phyloP scores from a whole-genome alignment of 495 filamentous ascomycete species.

The Hypoxylon rickii region DNA sequence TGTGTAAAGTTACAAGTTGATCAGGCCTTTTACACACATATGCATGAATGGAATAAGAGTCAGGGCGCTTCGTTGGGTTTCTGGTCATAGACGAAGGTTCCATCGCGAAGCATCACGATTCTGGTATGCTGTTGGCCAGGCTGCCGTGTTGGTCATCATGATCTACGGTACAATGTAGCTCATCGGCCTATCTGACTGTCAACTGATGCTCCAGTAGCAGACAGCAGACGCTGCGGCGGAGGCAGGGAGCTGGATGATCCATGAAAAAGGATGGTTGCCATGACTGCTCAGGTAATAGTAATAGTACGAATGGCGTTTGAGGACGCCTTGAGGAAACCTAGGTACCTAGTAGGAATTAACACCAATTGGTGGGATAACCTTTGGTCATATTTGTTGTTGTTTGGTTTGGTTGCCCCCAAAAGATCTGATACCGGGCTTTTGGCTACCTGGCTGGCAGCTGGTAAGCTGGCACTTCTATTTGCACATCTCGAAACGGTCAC shows the following conservation, averaged over 20 bases:
- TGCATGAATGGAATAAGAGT: neutral
- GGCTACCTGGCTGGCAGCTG: too few relatives aligned
- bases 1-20: slow-evolving; percentile 8
- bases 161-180: slow-evolving; percentile 16
- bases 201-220: too few relatives aligned
- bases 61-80: too few relatives aligned
- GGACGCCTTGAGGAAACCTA: neutral
- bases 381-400: slow-evolving; percentile 3
- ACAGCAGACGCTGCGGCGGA: too few relatives aligned
- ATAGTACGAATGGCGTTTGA: neutral
- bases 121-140: slow-evolving; percentile 21
- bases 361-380: slow-evolving; percentile 4
- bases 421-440: too few relatives aligned
- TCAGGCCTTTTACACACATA: slow-evolving; percentile 4
- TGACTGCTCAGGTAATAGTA: slow-evolving; percentile 2
- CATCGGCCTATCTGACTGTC: slow-evolving; percentile 5
- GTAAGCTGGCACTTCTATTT: too few relatives aligned
- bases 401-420: neutral
- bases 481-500: too few relatives aligned
- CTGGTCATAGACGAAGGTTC: slow-evolving; percentile 1
- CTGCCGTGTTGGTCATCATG: slow-evolving; percentile 16
- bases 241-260: slow-evolving; percentile 5
- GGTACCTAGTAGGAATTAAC: slow-evolving; percentile 2
- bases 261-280: slow-evolving; percentile 21
- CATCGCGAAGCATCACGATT: slow-evolving; percentile 5